Evolutionary conservation across 305 asterid genomes (phyloP).

Genomic region (Solanum chacoense): DNA sequence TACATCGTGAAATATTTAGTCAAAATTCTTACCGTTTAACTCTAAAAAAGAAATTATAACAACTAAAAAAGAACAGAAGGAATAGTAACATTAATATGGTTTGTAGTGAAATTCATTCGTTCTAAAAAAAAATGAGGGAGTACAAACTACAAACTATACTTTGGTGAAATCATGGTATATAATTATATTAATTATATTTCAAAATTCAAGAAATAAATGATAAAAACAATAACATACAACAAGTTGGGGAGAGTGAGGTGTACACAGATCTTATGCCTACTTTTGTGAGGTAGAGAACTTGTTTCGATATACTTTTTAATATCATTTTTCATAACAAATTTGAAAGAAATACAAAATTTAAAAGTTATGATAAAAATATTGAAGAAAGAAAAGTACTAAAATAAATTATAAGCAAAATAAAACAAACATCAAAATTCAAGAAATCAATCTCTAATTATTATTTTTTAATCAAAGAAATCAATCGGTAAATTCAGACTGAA

Average conservation of each 20-base stretch:
- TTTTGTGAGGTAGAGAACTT: no score
- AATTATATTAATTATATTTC: not conserved
- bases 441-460: not conserved
- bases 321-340: not conserved
- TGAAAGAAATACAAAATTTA: not conserved
- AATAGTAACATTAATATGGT: not conserved
- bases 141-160: not conserved
- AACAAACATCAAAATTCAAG: not conserved
- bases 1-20: no score
- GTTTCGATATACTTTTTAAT: not conserved
- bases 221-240: not conserved
- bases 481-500: not conserved
- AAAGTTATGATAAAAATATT: not conserved
- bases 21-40: not conserved
- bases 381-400: not conserved
- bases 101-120: not conserved
- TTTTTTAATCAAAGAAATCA: not conserved
- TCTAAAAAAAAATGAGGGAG: not conserved
- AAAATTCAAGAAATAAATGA: not conserved
- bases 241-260: not conserved
- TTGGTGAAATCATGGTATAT: not conserved
- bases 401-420: no score
- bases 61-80: no score
- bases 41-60: no score
- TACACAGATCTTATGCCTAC: not conserved